Percentiles rank a stretch among this genome's conserved stretches.
phyloP scores from a whole-genome alignment of 768 basidiomycete genomes.

The Epithele typhae region DNA sequence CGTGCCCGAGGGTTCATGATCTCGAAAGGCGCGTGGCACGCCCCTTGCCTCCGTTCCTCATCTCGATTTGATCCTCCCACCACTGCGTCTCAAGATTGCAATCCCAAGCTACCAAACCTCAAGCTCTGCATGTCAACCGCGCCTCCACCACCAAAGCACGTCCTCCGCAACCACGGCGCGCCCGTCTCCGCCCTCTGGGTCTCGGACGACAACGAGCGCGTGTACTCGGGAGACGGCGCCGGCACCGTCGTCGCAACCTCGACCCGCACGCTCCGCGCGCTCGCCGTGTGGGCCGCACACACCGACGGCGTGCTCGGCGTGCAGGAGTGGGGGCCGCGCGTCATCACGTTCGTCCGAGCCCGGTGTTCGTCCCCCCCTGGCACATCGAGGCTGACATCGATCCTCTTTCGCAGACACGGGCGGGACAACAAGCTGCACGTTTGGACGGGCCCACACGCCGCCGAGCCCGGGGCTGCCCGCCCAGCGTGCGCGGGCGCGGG shows the following conservation, averaged over 20 bases:
- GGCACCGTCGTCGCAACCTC: conserved; percentile 79
- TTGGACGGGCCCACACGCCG: conserved; percentile 47
- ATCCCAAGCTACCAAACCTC: too few species aligned
- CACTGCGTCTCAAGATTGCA: too few species aligned
- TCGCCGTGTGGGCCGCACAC: conserved; percentile 78
- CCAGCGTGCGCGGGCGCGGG: conserved; percentile 47
- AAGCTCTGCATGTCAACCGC: too few species aligned
- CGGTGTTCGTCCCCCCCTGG: not conserved
- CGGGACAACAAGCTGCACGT: conserved; percentile 84
- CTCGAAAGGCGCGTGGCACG: too few species aligned
- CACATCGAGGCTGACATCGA: too few species aligned
- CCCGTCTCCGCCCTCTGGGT: conserved; percentile 58
- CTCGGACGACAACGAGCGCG: conserved; percentile 68
- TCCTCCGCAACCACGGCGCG: conserved; percentile 69
- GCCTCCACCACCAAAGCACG: conserved; percentile 59
- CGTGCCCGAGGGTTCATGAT: too few species aligned
- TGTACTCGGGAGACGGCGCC: conserved; percentile 83
- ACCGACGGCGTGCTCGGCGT: conserved; percentile 71
- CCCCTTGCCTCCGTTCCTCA: too few species aligned
- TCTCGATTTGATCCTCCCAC: too few species aligned
- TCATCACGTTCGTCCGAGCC: conserved; percentile 70
- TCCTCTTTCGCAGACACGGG: conserved; percentile 53
- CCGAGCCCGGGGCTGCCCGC: conserved; percentile 24
- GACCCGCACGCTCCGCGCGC: conserved; percentile 67
- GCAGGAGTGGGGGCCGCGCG: conserved; percentile 59